Conservation (phyloP, 2,329 filamentous ascomycete genomes). For the Aspergillus fijiensis region DNA sequence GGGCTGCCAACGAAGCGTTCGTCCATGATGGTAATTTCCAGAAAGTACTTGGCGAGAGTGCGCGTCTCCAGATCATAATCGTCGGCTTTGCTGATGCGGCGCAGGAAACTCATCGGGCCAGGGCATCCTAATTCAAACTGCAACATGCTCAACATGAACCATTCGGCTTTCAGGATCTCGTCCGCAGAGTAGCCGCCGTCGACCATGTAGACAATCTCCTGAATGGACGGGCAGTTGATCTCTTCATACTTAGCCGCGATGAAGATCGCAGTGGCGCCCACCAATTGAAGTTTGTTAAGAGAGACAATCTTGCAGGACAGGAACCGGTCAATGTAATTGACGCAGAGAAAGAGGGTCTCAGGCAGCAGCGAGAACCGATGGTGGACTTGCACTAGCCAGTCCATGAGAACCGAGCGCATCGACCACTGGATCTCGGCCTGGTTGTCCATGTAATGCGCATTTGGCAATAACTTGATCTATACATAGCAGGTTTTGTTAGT, state of each 20-base stretch:
- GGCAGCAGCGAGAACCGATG: conserved; percentile 85
- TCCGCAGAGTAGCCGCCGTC: conserved; percentile 85
- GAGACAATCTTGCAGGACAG: conserved; percentile 93
- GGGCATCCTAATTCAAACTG: conserved; percentile 95
- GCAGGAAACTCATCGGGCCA: conserved; percentile 97
- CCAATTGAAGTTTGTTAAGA: conserved; percentile 89
- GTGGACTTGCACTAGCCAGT: conserved; percentile 97
- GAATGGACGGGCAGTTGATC: conserved; percentile 93
- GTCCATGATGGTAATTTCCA: conserved; percentile 96
- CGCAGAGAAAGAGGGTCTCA: conserved; percentile 89
- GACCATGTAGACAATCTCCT: conserved; percentile 98
- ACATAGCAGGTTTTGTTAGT: conserved; percentile 21
- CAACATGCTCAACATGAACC: conserved; percentile 97
- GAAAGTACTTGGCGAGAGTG: conserved; percentile 94
- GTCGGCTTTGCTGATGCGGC: conserved; percentile 96
- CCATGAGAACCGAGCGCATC: conserved; percentile 95
- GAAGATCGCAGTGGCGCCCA: conserved; percentile 92
- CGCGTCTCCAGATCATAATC: conserved; percentile 95
- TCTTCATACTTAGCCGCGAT: conserved; percentile 98
- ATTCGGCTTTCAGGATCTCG: conserved; percentile 94
- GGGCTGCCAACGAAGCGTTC: conserved; percentile 91
- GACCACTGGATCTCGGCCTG: conserved; percentile 99
- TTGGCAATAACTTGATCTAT: conserved; percentile 77
- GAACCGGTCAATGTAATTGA: conserved; percentile 98
- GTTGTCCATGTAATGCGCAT: conserved; percentile 92